phyloP scores from a whole-genome alignment of 1,284 basidiomycete species.

The Marasmius oreades region DNA sequence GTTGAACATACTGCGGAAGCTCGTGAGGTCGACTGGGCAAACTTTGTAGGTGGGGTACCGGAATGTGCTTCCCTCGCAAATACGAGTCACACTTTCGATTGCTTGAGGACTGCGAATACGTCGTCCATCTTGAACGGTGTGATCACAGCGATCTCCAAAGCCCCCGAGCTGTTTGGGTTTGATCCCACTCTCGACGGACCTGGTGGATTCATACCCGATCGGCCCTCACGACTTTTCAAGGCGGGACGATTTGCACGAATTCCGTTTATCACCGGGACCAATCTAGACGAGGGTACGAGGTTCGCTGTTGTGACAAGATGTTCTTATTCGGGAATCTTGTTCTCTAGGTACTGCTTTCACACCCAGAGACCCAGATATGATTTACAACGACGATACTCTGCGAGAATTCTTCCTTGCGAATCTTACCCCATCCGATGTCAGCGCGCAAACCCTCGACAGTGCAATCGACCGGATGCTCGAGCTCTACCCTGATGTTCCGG shows the following conservation, averaged over 20 bases:
- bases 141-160: conserved; percentile 18
- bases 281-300: conserved; percentile 41
- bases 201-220: conserved; percentile 38
- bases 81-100: conserved; percentile 35
- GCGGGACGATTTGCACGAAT: conserved; percentile 34
- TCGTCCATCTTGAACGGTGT: conserved; percentile 28
- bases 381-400: not conserved
- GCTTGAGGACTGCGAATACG: conserved; percentile 33
- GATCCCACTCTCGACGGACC: conserved; percentile 40
- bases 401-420: conserved; percentile 30
- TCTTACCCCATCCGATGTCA: conserved; percentile 17
- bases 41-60: conserved; percentile 36
- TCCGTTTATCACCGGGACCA: conserved; percentile 47
- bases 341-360: conserved; percentile 37
- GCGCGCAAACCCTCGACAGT: conserved; percentile 19
- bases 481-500: conserved; percentile 47
- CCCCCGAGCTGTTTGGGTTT: conserved; percentile 25
- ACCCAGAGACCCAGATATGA: conserved; percentile 21
- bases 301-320: not conserved
- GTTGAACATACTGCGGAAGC: conserved; percentile 27
- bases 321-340: not conserved
- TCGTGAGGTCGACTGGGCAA: conserved; percentile 36
- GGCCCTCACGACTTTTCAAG: conserved; percentile 33
- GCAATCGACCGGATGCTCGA: conserved; percentile 31
- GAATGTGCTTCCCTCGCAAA: conserved; percentile 28